phyloP scores from a whole-genome alignment of 192 early-diverging fungal genomes.

The Coemansia sp. region DNA sequence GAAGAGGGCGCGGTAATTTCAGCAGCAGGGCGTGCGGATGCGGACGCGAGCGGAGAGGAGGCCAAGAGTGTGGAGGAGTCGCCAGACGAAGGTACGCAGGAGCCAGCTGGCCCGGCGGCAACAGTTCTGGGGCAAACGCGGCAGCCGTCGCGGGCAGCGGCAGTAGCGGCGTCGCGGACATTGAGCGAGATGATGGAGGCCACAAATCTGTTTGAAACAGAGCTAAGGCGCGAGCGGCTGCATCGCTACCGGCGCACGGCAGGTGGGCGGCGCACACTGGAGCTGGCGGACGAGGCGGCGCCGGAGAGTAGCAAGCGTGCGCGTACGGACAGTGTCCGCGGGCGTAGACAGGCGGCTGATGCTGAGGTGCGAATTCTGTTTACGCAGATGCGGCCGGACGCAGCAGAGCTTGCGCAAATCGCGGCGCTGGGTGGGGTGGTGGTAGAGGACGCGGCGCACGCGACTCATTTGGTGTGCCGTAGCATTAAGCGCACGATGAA shows the following conservation, averaged over 20 bases:
- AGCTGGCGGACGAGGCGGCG: conserved; percentile 20
- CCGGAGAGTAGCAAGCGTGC: conserved; percentile 22
- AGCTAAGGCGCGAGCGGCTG: conserved; percentile 57
- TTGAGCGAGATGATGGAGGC: conserved; percentile 57
- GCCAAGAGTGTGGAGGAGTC: conserved; percentile 29
- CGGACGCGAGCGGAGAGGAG: conserved; percentile 28
- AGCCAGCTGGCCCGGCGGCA: not conserved
- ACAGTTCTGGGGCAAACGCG: conserved; percentile 29
- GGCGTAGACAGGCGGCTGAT: not conserved
- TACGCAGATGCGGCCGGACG: conserved; percentile 40
- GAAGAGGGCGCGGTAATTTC: conserved; percentile 3
- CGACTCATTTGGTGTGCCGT: conserved; percentile 61
- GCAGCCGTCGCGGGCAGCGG: conserved; percentile 53
- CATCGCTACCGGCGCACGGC: conserved; percentile 34
- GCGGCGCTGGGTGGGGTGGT: conserved; percentile 58
- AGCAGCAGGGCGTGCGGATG: conserved; percentile 3
- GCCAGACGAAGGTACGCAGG: conserved; percentile 12
- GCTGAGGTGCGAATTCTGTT: conserved; percentile 50
- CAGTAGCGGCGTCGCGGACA: conserved; percentile 48
- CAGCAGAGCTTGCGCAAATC: conserved; percentile 44
- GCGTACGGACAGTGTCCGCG: not conserved
- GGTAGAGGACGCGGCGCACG: conserved; percentile 46
- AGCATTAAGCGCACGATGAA: conserved; percentile 62
- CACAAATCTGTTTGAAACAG: conserved; percentile 57
- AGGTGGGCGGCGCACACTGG: conserved; percentile 27